phyloP scores from a whole-genome alignment of 1,284 basidiomycete genomes.

The Ceratobasidium sp. region DNA sequence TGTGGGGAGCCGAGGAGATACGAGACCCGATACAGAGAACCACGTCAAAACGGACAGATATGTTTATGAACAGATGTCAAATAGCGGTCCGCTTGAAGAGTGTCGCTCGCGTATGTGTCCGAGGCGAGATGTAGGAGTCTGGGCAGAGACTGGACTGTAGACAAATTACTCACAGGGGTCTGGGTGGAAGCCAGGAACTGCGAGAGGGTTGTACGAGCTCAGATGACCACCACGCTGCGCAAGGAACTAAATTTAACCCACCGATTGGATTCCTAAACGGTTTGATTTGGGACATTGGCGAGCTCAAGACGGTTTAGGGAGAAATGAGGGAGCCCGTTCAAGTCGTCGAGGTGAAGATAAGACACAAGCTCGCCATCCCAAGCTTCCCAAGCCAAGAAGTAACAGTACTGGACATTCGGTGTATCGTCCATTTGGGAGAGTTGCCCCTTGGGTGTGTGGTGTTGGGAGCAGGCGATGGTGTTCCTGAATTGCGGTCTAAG shows the following conservation, averaged over 20 bases:
- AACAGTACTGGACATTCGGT: background rate
- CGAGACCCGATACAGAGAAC: background rate
- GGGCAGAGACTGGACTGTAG: background rate
- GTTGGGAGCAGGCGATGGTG: background rate
- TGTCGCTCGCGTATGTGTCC: background rate
- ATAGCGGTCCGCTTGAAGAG: background rate
- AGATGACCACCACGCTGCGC: background rate
- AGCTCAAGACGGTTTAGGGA: background rate
- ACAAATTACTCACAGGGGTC: constrained; percentile 46
- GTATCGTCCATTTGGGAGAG: background rate
- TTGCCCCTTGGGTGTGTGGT: background rate
- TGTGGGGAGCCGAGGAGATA: constrained; percentile 5
- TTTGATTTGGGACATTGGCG: constrained; percentile 17
- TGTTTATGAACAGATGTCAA: background rate
- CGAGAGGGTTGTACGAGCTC: background rate
- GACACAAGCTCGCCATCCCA: background rate
- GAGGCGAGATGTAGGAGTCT: background rate
- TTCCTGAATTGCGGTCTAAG: constrained; percentile 31
- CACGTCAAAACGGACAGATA: background rate
- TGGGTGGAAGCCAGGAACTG: constrained; percentile 46
- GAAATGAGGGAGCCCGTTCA: background rate
- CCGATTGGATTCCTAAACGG: constrained; percentile 45
- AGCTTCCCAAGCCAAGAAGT: constrained; percentile 26
- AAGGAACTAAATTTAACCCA: constrained; percentile 12
- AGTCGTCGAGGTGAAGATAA: background rate